These are phyloP conservation scores for Serendipita sp. DNA, from an alignment of 768 basidiomycete species.

Conservation along the genomic window DNA sequence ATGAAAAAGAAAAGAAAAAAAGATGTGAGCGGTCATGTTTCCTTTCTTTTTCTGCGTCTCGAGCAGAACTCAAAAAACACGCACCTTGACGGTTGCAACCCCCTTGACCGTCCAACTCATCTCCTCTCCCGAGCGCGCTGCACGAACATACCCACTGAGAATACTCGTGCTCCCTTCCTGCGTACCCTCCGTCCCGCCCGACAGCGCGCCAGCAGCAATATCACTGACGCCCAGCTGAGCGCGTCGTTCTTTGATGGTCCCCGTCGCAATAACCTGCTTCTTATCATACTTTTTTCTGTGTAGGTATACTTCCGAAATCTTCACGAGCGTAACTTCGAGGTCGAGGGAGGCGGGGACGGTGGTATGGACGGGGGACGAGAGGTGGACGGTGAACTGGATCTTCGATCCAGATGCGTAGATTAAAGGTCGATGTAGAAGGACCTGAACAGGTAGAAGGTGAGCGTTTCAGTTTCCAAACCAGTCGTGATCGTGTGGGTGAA, in stretches of 20 bases:
- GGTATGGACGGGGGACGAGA: neutral
- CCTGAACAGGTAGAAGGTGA: neutral
- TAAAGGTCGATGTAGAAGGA: neutral
- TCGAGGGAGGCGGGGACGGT: neutral
- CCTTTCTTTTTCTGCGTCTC: neutral
- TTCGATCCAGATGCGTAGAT: constrained; percentile 1
- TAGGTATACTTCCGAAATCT: neutral
- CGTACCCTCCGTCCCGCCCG: neutral
- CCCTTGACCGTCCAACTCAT: neutral
- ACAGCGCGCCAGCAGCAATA: neutral
- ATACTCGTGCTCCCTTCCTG: neutral
- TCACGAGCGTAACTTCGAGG: neutral
- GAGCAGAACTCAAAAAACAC: neutral
- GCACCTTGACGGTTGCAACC: neutral
- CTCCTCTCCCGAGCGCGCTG: neutral
- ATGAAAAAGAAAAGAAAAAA: too few species aligned
- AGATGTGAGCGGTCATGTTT: too few species aligned
- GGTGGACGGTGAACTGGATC: neutral
- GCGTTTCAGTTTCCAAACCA: neutral
- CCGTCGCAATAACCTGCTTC: neutral
- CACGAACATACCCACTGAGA: neutral
- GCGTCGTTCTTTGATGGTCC: neutral
- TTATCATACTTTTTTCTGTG: neutral
- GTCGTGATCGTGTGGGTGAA: neutral
- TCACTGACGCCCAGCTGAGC: neutral